Evolutionary conservation across 441 rosid genomes (phyloP), one percentile per base, ranked within the genome.

Genomic region (Hura crepitans): DNA sequence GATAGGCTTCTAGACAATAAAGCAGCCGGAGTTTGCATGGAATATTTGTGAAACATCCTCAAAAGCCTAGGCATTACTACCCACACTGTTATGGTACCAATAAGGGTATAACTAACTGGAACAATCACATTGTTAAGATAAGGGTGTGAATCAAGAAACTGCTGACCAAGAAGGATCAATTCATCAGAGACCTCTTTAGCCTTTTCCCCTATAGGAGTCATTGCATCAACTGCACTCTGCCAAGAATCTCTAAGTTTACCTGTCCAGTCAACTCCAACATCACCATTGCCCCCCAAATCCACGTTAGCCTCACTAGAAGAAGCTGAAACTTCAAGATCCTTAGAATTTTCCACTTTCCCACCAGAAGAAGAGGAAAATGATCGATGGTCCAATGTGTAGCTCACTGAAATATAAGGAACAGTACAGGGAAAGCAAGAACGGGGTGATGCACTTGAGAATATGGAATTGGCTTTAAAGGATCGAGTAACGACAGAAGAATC

Each of bases 21-120:
- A 71, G 85, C 79, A 74, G 81, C 81, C 1, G 87, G 85, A 46
- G 87, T 86, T 76, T 76, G 84, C 62, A 62, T 63, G 2, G 86
- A 77, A 60, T 88, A 93, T 54, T 75, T 83, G 71, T 93, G 96
- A 81, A 88, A 81, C 75, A 83, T 82, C 84, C 90, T 86, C 64
- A 93, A 75, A 79, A 93, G 20, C 72, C 75, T 81, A 65, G 97
- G 98, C 97, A 93, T 79, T 50, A 93, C 91, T 33, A 88, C 46
- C 98, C 98, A 94, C 33, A 92, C 96, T 81, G 89, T 77, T 13
- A 87, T 17, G 27, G 92, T 85, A 71, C 76, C 90, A 22, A 78
- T 70, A 83, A 85, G 74, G 56, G 93, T 88, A 69, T 66, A 79
- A 68, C 85, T 73, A 69, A 87, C 73, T 0, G 98, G 98, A 74